Conservation (phyloP, 2,329 filamentous ascomycete species). For the Alternaria solani region DNA sequence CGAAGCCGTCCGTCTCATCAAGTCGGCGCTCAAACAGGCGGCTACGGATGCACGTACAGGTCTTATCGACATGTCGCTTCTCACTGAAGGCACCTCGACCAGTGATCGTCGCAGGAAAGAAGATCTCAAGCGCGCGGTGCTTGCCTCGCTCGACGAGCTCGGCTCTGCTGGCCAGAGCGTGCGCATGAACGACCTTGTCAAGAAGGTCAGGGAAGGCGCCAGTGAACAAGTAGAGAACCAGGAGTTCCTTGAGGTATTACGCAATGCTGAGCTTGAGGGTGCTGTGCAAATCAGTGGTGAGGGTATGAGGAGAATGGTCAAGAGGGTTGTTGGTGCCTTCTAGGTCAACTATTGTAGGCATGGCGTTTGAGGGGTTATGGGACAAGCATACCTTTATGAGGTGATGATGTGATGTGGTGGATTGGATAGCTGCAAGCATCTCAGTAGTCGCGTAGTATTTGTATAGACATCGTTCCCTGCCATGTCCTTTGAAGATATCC, state of each 20-base stretch:
- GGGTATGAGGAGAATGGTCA: conserved; percentile 80
- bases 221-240: conserved; percentile 71
- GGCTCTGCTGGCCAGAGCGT: conserved; percentile 67
- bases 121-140: conserved; percentile 82
- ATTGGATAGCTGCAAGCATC: not conserved
- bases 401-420: conserved; percentile 2
- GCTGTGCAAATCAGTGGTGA: conserved; percentile 82
- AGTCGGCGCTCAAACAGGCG: conserved; percentile 91
- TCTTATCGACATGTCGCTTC: conserved; percentile 93
- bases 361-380: not conserved
- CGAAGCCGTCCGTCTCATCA: conserved; percentile 92
- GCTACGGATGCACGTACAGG: conserved; percentile 93
- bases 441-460: not conserved
- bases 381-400: not conserved
- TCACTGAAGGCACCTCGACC: conserved; percentile 92
- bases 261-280: conserved; percentile 84
- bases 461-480: not conserved
- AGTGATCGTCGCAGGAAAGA: conserved; percentile 83
- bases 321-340: conserved; percentile 65
- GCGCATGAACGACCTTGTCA: conserved; percentile 79
- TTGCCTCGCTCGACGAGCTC: conserved; percentile 82
- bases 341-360: conserved; percentile 13
- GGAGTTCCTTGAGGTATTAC: conserved; percentile 85
- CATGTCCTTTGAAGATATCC: too few relatives aligned
- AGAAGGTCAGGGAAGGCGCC: conserved; percentile 69